Evolutionary conservation across 305 asterid species (phyloP), one percentile per base, ranked within the genome.

Genomic region (Petunia hybrid): DNA sequence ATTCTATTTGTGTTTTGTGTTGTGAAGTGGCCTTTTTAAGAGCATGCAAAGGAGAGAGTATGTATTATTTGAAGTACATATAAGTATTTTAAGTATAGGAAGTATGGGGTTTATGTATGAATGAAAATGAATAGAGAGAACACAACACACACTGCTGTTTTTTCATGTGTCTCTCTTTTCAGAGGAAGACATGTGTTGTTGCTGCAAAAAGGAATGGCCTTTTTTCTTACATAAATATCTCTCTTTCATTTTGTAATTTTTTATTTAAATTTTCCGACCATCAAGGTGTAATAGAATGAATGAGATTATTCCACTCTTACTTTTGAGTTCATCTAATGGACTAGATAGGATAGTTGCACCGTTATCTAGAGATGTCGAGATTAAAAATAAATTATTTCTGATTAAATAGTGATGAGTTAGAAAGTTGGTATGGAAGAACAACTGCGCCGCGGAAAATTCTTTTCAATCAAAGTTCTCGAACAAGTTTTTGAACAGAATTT

Each of bases 151-250:
- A 35, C 1, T 41, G 1, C 31, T 56, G 57, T 60, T 42, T 36
- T 48, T 43, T 64, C 82, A 38, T 66, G 63, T 55, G 61, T 77
- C 14, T 77, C 36, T 13, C 60, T 46, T 77, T 61, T 6, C 45
- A 48, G 46, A 35, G 45, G 35, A 73, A 73, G 61, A 42, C 78
- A 51, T 73, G 78, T 73, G 78, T 13, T 39, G 78, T 51, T 73
- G 35, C 63, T 36, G 62, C 63, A 12, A 73, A 51, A 73, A 63
- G 53, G 63, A 13, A 73, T 73, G 46, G 6, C 45, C 36, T 73
- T 73, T 36, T n/a, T n/a, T 22, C 13, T 0, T 7, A 22, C 13
- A 67, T 42, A 42, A 42, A 42, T 69, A 56, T 43, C 36, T 35
- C 9, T 48, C 48, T 10, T 12, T 70, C n/a, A 45, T 70, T 70